Evolutionary conservation across 495 filamentous ascomycete species (phyloP).

Genomic region (Tetracladium marchalianum): DNA sequence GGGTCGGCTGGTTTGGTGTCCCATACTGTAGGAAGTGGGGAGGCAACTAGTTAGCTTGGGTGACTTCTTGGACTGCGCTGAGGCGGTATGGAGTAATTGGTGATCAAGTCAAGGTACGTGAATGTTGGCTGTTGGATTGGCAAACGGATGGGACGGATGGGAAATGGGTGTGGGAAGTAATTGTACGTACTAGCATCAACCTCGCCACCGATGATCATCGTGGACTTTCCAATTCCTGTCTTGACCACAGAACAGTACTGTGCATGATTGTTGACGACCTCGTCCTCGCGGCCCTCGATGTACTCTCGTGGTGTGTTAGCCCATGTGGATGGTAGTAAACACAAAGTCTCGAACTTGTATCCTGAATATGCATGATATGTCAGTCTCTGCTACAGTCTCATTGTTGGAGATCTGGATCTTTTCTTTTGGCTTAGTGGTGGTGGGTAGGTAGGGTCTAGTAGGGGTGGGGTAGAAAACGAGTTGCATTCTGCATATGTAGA

Average conservation of each 20-base stretch:
- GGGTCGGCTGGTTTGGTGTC: slow-evolving; percentile 59
- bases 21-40: slow-evolving; percentile 50
- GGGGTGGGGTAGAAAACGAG: no score
- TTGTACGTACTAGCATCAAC: slow-evolving; percentile 68
- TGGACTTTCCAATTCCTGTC: slow-evolving; percentile 66
- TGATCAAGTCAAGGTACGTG: no score
- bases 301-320: slow-evolving; percentile 54
- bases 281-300: slow-evolving; percentile 64
- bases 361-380: slow-evolving; percentile 37
- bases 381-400: slow-evolving; percentile 3
- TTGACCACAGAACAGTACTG: slow-evolving; percentile 92
- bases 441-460: no score
- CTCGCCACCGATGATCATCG: slow-evolving; percentile 80
- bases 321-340: slow-evolving; percentile 64
- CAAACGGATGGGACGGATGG: background rate
- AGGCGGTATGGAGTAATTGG: no score
- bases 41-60: background rate
- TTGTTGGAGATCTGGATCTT: no score
- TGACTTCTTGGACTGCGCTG: no score
- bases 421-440: no score
- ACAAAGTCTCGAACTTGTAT: slow-evolving; percentile 92
- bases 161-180: slow-evolving; percentile 31
- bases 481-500: no score
- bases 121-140: background rate
- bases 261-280: slow-evolving; percentile 72